Conservation (phyloP, 805 yeast species). For the Candida chilensis region DNA sequence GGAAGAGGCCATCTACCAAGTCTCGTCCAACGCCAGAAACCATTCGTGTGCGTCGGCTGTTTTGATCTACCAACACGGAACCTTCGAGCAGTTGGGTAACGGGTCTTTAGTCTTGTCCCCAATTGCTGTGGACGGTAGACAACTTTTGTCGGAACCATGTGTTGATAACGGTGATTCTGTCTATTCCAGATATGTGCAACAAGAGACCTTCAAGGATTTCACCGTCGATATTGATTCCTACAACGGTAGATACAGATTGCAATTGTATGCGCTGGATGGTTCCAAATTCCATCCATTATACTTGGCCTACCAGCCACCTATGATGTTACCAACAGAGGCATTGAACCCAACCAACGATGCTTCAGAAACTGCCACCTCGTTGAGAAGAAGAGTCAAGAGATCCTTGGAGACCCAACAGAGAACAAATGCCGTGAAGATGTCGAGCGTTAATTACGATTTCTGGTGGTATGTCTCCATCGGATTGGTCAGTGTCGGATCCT, state of each 20-base stretch:
- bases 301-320: constrained; percentile 87
- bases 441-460: constrained; percentile 28
- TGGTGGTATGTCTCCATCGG: constrained; percentile 53
- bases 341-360: constrained; percentile 70
- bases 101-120: constrained; percentile 70
- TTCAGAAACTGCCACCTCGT: constrained; percentile 20
- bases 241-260: constrained; percentile 75
- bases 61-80: constrained; percentile 84
- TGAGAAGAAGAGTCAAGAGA: constrained; percentile 48
- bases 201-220: constrained; percentile 48
- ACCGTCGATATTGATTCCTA: constrained; percentile 61
- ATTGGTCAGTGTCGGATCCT: constrained; percentile 28
- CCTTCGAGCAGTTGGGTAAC: constrained; percentile 49
- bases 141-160: constrained; percentile 84
- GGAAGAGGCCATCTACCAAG: constrained; percentile 84
- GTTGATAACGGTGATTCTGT: constrained; percentile 44
- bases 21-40: constrained; percentile 57
- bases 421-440: constrained; percentile 56
- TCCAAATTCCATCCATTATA: constrained; percentile 78
- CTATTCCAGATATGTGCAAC: constrained; percentile 68
- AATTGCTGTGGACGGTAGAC: constrained; percentile 85
- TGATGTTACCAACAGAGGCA: constrained; percentile 91
- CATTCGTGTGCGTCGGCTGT: constrained; percentile 83
- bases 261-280: constrained; percentile 73
- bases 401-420: constrained; percentile 71